phyloP scores from a whole-genome alignment of 1,284 basidiomycete genomes.

The Xerocomus amazonicus region DNA sequence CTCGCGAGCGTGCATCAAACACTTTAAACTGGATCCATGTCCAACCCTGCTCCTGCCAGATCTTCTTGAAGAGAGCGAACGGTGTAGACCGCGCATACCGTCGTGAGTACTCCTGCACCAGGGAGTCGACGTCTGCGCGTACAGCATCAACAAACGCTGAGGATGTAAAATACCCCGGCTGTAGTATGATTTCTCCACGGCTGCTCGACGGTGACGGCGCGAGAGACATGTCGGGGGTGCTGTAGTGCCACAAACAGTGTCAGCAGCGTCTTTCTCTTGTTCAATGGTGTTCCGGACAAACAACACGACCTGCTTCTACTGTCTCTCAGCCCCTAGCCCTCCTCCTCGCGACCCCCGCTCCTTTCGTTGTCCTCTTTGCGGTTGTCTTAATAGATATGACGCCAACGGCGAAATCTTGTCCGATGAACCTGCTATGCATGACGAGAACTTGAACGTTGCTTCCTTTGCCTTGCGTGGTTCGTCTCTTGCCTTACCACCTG shows the following conservation, averaged over 20 bases:
- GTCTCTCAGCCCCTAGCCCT: slow-evolving; percentile 45
- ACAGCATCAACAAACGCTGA: slow-evolving; percentile 64
- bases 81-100: slow-evolving; percentile 40
- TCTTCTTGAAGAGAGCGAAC: slow-evolving; percentile 61
- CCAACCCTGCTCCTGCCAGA: slow-evolving; percentile 71
- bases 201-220: slow-evolving; percentile 39
- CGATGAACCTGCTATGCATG: slow-evolving; percentile 85
- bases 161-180: slow-evolving; percentile 73
- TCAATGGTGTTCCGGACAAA: slow-evolving; percentile 34
- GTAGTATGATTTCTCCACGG: slow-evolving; percentile 59
- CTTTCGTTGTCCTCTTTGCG: slow-evolving; percentile 66
- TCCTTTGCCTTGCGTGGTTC: slow-evolving; percentile 77
- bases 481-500: slow-evolving; percentile 19
- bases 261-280: too few relatives aligned
- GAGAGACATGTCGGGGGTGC: slow-evolving; percentile 35
- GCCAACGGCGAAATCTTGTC: slow-evolving; percentile 70
- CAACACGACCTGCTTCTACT: slow-evolving; percentile 62
- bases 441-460: slow-evolving; percentile 62
- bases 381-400: slow-evolving; percentile 71
- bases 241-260: too few relatives aligned
- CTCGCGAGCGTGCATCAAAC: slow-evolving; percentile 60
- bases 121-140: slow-evolving; percentile 55
- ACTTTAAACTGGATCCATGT: slow-evolving; percentile 68
- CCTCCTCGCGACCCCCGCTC: slow-evolving; percentile 46
- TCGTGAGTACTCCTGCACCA: slow-evolving; percentile 49